Percentiles rank a stretch among this genome's conserved stretches.
These are phyloP conservation scores for Blastobotrys ciferrii DNA, from an alignment of 1,139 yeast genomes.

Conservation along the genomic window DNA sequence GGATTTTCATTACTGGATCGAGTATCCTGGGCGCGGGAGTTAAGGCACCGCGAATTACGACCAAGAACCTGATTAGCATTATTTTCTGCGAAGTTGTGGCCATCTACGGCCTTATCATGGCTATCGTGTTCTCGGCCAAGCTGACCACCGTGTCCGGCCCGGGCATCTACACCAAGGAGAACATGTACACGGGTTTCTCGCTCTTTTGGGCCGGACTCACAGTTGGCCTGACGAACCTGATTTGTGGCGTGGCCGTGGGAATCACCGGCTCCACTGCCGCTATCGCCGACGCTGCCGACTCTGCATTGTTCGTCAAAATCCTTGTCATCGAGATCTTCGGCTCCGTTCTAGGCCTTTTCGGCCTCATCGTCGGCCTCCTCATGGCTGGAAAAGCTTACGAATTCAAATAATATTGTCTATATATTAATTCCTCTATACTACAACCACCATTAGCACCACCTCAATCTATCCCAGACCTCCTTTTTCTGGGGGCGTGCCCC, in stretches of 20 bases:
- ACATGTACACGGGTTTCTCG: slow-evolving; percentile 86
- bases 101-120: slow-evolving; percentile 95
- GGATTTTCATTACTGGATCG: slow-evolving; percentile 93
- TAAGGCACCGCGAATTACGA: slow-evolving; percentile 93
- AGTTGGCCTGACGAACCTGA: slow-evolving; percentile 87
- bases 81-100: slow-evolving; percentile 99
- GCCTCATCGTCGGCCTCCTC: slow-evolving; percentile 87
- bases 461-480: too few relatives aligned
- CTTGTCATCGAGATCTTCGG: slow-evolving; percentile 97
- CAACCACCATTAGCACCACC: too few relatives aligned
- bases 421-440: too few relatives aligned
- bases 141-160: slow-evolving; percentile 67
- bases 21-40: slow-evolving; percentile 98
- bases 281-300: slow-evolving; percentile 95
- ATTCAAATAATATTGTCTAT: slow-evolving; percentile 40
- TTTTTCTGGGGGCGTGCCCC: too few relatives aligned
- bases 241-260: slow-evolving; percentile 98
- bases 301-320: slow-evolving; percentile 90
- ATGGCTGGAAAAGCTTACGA: slow-evolving; percentile 96
- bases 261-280: slow-evolving; percentile 98
- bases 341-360: slow-evolving; percentile 86
- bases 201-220: slow-evolving; percentile 98
- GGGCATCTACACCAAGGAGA: slow-evolving; percentile 69
- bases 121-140: slow-evolving; percentile 93
- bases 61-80: slow-evolving; percentile 92